These are phyloP conservation scores for Phyllosticta ampelicida DNA, from an alignment of 2,329 filamentous ascomycete genomes.

Conservation along the genomic window DNA sequence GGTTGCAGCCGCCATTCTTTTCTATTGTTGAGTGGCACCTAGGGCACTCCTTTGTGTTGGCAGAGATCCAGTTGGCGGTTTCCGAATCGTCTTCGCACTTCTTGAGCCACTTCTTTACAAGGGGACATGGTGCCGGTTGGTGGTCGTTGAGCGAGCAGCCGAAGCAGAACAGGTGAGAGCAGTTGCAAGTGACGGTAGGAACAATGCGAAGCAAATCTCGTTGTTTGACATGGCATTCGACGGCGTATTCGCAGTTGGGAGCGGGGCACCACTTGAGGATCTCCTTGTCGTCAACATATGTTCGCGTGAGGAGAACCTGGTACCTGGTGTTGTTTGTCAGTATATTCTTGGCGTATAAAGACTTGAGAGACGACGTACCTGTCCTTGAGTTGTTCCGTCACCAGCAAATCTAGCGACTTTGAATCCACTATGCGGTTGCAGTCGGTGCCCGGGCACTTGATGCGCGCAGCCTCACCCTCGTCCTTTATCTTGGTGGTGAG, in stretches of 20 bases:
- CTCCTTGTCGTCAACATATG: slow-evolving; percentile 95
- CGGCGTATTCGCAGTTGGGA: slow-evolving; percentile 88
- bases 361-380: slow-evolving; percentile 32
- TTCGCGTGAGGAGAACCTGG: slow-evolving; percentile 75
- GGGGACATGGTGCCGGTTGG: slow-evolving; percentile 78
- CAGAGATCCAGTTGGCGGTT: slow-evolving; percentile 98
- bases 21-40: slow-evolving; percentile 96
- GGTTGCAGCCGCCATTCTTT: slow-evolving; percentile 96
- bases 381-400: slow-evolving; percentile 45
- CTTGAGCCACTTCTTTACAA: slow-evolving; percentile 94
- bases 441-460: slow-evolving; percentile 80
- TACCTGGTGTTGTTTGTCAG: slow-evolving; percentile 47
- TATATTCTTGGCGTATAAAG: not conserved
- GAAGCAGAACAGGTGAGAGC: slow-evolving; percentile 86
- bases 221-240: slow-evolving; percentile 81
- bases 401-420: slow-evolving; percentile 70
- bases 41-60: slow-evolving; percentile 96
- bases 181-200: slow-evolving; percentile 77
- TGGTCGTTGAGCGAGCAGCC: slow-evolving; percentile 85
- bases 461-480: slow-evolving; percentile 88
- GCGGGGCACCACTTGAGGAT: slow-evolving; percentile 95
- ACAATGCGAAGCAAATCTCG: slow-evolving; percentile 78
- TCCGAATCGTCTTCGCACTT: slow-evolving; percentile 98
- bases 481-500: slow-evolving; percentile 85
- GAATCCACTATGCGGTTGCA: slow-evolving; percentile 89